Evolutionary conservation across 2,329 filamentous ascomycete genomes (phyloP).

Genomic region (Tolypocladium ophioglossoides): DNA sequence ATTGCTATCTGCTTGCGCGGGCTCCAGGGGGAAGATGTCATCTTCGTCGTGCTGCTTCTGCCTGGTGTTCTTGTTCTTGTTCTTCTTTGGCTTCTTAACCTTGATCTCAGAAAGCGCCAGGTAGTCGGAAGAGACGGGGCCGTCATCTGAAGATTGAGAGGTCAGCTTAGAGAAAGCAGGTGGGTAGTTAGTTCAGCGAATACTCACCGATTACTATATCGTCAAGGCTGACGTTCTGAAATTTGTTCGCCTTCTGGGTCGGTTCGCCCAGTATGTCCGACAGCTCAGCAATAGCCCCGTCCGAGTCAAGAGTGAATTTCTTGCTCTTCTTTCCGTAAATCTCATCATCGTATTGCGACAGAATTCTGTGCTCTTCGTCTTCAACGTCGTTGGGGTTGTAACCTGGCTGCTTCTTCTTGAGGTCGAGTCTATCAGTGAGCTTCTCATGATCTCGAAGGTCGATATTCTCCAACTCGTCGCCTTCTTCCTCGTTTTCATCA

Average conservation of each 20-base stretch:
- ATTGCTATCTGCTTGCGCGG: constrained; percentile 27
- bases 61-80: constrained; percentile 68
- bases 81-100: constrained; percentile 91
- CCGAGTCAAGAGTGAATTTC: constrained; percentile 74
- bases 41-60: constrained; percentile 58
- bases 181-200: neutral
- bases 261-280: constrained; percentile 43
- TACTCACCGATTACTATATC: constrained; percentile 54
- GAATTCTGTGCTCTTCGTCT: constrained; percentile 53
- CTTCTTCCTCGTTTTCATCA: constrained; percentile 71
- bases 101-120: constrained; percentile 79
- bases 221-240: constrained; percentile 68
- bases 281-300: constrained; percentile 58
- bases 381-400: constrained; percentile 77
- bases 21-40: constrained; percentile 39
- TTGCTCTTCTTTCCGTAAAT: constrained; percentile 85
- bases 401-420: constrained; percentile 81
- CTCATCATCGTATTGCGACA: constrained; percentile 93
- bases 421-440: constrained; percentile 63
- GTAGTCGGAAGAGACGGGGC: constrained; percentile 63
- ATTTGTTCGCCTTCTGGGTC: constrained; percentile 46
- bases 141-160: constrained; percentile 9
- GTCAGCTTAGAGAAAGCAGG: neutral
- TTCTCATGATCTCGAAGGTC: constrained; percentile 62
- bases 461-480: constrained; percentile 79